A percentile compares a stretch with the other conserved stretches of the same genome.
phyloP scores from a whole-genome alignment of 2,329 filamentous ascomycete genomes.

The Drechmeria coniospora region DNA sequence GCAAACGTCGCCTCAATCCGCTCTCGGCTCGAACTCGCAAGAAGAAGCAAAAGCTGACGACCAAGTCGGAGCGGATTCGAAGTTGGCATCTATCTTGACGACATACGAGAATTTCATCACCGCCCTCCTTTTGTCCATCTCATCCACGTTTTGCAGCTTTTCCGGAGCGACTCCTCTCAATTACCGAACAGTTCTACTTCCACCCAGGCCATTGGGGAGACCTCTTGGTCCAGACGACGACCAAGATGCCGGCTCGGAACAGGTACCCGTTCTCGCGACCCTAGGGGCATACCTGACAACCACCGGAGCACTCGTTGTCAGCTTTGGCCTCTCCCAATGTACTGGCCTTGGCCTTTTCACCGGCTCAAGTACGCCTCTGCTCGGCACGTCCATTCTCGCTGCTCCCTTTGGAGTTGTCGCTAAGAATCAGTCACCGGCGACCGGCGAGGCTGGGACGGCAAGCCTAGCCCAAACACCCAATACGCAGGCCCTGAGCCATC shows the following conservation, averaged over 20 bases:
- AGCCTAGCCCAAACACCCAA: constrained; percentile 35
- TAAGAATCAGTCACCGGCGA: constrained; percentile 9
- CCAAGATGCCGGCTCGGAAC: constrained; percentile 7
- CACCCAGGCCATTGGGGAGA: too few relatives aligned
- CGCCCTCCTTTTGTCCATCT: constrained; percentile 35
- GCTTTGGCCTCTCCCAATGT: constrained; percentile 30
- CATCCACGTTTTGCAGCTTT: constrained; percentile 30
- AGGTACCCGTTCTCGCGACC: constrained; percentile 26
- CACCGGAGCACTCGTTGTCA: constrained; percentile 36
- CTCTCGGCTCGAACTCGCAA: constrained; percentile 2
- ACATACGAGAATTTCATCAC: constrained; percentile 39
- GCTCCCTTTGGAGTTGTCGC: constrained; percentile 35
- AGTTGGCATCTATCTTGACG: constrained; percentile 19
- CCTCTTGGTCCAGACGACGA: constrained; percentile 5
- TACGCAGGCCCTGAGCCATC: constrained; percentile 29
- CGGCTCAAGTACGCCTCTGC: constrained; percentile 23
- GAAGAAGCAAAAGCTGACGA: constrained; percentile 15
- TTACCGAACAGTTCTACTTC: constrained; percentile 34
- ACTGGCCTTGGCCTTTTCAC: constrained; percentile 31
- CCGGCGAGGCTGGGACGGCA: constrained; percentile 13
- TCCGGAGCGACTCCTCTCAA: constrained; percentile 37
- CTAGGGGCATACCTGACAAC: constrained; percentile 40
- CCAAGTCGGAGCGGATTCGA: constrained; percentile 12
- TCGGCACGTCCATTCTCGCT: constrained; percentile 31
- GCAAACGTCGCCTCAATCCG: constrained; percentile 4